Evolutionary conservation across 78 protist species (phyloP), one percentile per base, ranked within the genome.

Genomic region (Capsaspora owczarzaki): DNA sequence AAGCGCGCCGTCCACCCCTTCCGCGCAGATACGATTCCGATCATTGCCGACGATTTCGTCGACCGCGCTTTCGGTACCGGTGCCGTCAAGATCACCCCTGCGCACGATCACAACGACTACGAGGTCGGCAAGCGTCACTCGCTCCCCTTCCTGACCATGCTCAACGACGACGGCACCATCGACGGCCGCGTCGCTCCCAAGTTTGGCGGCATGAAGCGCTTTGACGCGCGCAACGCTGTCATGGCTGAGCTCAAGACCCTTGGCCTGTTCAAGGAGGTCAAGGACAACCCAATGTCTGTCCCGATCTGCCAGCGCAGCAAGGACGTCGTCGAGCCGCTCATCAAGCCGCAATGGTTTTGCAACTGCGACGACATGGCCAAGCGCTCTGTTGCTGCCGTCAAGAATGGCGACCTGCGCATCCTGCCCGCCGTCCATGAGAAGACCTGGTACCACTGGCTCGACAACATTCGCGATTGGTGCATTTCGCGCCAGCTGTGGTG

Each of bases 401-500:
- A 63, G 43, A 8, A 12, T 33, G 92, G 87, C 40, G 71, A 83
- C 31, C 85, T 95, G 68, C 42, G 71, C 41, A 61, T 96, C 23
- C 29, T 84, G 23, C 98, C 98, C 51, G 79, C 40, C 46, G 3
- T 33, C 38, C 89, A 87, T 61, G 78, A 56, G 43, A 33, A n/a
- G 42, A 80, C 56, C 22, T 89, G 82, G 74, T 56, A 33, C n/a
- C 38, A 37, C 42, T 94, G 92, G 93, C 85, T 93, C 12, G 83
- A 70, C 19, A 83, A 92, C 85, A 87, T 89, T 61, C 83, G 78
- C 40, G 97, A 92, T n/a, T 95, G 98, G 97, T 97, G 98, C 86
- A 81, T 98, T 53, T 94, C 98, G 4, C 82, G 99, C 5, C 99
- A 97, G 85, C 88, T 97, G 38, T 98, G 99, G 99, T 98, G 99